Evolutionary conservation across 1,284 basidiomycete genomes (phyloP), one percentile per base, ranked within the genome.

Genomic region (Kalmanozyma brasiliensis): DNA sequence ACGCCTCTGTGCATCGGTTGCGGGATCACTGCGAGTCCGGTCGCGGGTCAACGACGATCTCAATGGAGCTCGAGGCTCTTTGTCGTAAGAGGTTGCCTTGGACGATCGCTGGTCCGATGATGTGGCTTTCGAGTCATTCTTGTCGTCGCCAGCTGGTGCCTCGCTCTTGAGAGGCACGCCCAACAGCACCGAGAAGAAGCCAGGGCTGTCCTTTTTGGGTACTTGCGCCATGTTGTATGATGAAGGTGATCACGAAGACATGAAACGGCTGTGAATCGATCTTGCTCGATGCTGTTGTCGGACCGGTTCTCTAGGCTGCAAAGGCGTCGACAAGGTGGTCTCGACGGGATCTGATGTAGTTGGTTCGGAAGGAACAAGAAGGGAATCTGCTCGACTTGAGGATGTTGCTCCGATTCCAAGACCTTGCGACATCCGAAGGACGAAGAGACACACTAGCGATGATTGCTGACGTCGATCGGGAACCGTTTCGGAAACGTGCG

Each of bases 171-270:
- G 19, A 3, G 36, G 29, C 41, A 44, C 42, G 16, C 62, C 62
- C 26, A 65, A 23, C n/a, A 65, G 47, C 24, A 65, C 62, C 26
- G 62, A 52, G 32, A 65, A 65, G 62, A 65, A 65, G 46, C 62
- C 62, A 0, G 49, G 46, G 13, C 46, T 49, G 22, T 23, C 49
- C 22, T 49, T 64, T 19, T 14, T 24, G n/a, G 36, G 49, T 17
- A 42, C 49, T 29, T 46, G 45, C 3, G 62, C 10, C 55, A 58
- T 65, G 26, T 26, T 46, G 37, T 10, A 30, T 24, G 23, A 35
- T 29, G 8, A 35, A 6, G 16, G 36, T 44, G 24, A 41, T n/a
- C 29, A 49, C 9, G 24, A 29, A 33, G 49, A 26, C 53, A 58
- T 58, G 30, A 41, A 19, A 19, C 17, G 38, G 10, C 8, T 4